Evolutionary conservation across 1,284 basidiomycete genomes (phyloP).

Genomic region (Cryptococcus floricola): DNA sequence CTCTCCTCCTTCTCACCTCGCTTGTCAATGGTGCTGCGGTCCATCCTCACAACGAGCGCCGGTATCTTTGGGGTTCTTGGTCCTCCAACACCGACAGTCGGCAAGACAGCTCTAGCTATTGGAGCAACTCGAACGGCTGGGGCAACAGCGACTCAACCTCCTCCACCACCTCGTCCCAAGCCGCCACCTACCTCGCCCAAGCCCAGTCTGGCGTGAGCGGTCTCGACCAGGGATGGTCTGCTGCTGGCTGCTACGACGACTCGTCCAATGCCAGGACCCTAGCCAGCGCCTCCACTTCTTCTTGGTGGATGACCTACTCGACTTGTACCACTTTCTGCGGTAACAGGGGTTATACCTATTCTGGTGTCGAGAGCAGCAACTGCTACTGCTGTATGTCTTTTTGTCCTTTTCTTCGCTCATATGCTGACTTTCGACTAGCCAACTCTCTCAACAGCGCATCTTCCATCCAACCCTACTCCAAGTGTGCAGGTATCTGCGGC

Average conservation of each 20-base stretch:
- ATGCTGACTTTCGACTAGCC: background rate
- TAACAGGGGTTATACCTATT: slow-evolving; percentile 8
- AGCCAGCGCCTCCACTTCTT: slow-evolving; percentile 7
- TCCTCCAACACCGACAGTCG: too few species aligned
- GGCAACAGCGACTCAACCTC: background rate
- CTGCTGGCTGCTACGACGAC: slow-evolving; percentile 19
- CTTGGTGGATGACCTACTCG: slow-evolving; percentile 12
- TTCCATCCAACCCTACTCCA: slow-evolving; percentile 8
- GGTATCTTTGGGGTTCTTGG: background rate
- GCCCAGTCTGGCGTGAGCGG: slow-evolving; percentile 1
- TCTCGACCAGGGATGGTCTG: slow-evolving; percentile 13
- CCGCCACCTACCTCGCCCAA: background rate
- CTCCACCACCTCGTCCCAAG: background rate
- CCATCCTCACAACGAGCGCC: background rate
- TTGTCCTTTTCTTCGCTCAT: background rate
- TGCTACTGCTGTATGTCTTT: background rate
- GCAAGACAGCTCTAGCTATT: too few species aligned
- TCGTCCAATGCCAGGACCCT: slow-evolving; percentile 10
- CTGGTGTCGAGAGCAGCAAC: slow-evolving; percentile 4
- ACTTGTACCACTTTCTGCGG: slow-evolving; percentile 9
- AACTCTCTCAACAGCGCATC: slow-evolving; percentile 13
- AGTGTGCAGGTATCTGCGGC: slow-evolving; percentile 17
- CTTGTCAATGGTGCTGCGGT: background rate
- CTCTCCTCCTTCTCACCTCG: background rate
- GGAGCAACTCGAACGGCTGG: too few species aligned